Percentiles rank a stretch among this genome's conserved stretches.
phyloP scores from a whole-genome alignment of 192 early-diverging fungal genomes.

The Coemansia sp. region DNA sequence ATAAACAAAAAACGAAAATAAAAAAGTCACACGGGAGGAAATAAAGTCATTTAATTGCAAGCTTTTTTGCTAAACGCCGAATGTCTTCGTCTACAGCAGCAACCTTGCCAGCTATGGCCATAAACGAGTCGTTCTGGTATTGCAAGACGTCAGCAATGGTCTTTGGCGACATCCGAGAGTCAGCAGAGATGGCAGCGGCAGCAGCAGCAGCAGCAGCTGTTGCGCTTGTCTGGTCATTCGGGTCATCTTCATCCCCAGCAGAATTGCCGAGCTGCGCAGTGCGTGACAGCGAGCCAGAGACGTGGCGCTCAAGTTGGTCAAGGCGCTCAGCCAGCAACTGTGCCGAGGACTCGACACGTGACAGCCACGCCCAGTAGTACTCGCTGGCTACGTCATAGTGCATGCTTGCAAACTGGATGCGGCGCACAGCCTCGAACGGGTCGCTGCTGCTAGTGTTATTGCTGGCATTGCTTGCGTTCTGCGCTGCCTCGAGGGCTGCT shows the following conservation, averaged over 20 bases:
- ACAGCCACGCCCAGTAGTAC: conserved; percentile 49
- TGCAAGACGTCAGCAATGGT: conserved; percentile 38
- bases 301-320: conserved; percentile 44
- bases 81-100: conserved; percentile 45
- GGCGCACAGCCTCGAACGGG: conserved; percentile 34
- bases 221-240: neutral
- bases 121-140: conserved; percentile 47
- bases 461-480: neutral
- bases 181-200: neutral
- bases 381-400: conserved; percentile 36
- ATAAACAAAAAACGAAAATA: neutral
- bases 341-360: conserved; percentile 28
- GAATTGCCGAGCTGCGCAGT: conserved; percentile 3
- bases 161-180: conserved; percentile 18
- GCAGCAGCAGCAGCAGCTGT: neutral
- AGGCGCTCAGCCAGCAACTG: conserved; percentile 36
- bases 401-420: conserved; percentile 43
- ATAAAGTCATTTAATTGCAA: conserved; percentile 15
- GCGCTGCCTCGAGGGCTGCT: conserved; percentile 6
- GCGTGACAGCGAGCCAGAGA: conserved; percentile 18
- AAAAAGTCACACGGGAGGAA: neutral
- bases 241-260: neutral
- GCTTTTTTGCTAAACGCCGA: conserved; percentile 22
- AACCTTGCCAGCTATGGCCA: conserved; percentile 44
- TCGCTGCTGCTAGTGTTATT: conserved; percentile 6